Conservation (phyloP, 441 rosid species). For the Adansonia rubrostipa region DNA sequence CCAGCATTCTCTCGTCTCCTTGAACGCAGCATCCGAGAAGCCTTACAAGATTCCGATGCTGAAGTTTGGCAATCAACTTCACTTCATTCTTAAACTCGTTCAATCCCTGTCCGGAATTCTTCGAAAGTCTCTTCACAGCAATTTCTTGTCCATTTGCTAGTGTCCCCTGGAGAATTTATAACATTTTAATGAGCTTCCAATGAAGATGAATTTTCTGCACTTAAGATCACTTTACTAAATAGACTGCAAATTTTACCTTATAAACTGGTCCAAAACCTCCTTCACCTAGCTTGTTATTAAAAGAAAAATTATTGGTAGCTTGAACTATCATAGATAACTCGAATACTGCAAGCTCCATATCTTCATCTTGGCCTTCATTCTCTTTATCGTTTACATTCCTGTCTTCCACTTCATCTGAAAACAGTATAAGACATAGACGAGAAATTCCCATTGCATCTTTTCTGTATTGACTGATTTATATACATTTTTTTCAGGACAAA, state of each 20-base stretch:
- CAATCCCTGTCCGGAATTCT: conserved; percentile 10
- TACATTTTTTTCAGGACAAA: background rate
- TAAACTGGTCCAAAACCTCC: conserved; percentile 24
- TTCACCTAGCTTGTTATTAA: conserved; percentile 14
- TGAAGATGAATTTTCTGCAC: background rate
- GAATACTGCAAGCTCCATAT: conserved; percentile 3
- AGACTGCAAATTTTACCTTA: background rate
- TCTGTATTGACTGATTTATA: background rate
- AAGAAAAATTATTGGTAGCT: conserved; percentile 6
- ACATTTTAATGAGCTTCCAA: background rate
- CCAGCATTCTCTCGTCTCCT: conserved; percentile 11
- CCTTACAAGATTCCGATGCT: conserved; percentile 22
- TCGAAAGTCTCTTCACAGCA: conserved; percentile 18
- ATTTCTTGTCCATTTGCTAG: conserved; percentile 7
- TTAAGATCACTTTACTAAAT: background rate
- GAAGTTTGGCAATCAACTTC: conserved; percentile 19
- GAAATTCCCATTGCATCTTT: background rate
- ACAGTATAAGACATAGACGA: background rate
- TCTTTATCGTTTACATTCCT: background rate
- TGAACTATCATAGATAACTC: background rate
- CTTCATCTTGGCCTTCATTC: background rate
- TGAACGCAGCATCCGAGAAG: conserved; percentile 9
- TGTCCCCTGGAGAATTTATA: conserved; percentile 14
- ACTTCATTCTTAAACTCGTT: conserved; percentile 14
- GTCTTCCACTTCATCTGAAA: conserved; percentile 11